A percentile compares a stretch with the other conserved stretches of the same genome.
Evolutionary conservation across 2,329 filamentous ascomycete species (phyloP).

Genomic region (Onygena corvina): DNA sequence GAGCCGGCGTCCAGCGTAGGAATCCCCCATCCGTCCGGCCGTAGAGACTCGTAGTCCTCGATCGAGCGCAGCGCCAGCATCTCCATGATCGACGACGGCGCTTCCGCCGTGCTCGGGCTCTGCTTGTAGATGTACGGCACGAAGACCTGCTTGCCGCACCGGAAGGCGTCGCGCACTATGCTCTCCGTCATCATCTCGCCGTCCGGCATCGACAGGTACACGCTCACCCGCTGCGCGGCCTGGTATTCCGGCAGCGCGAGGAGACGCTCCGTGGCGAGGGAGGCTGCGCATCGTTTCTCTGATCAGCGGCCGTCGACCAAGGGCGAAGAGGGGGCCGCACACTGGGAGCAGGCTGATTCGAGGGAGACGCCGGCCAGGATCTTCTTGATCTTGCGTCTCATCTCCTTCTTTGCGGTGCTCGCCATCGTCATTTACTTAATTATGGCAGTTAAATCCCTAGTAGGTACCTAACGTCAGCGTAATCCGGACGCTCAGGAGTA

Average conservation of each 20-base stretch:
- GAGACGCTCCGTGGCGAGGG: slow-evolving; percentile 52
- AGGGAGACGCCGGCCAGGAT: slow-evolving; percentile 49
- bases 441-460: too few species aligned
- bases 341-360: slow-evolving; percentile 56
- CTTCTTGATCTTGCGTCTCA: slow-evolving; percentile 58
- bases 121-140: slow-evolving; percentile 73
- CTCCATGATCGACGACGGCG: slow-evolving; percentile 68
- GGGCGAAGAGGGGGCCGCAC: slow-evolving; percentile 39
- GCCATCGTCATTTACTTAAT: slow-evolving; percentile 20
- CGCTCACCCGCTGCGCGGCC: slow-evolving; percentile 60
- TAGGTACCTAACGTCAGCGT: too few species aligned
- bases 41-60: slow-evolving; percentile 64
- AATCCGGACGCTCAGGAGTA: not conserved
- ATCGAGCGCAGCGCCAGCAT: slow-evolving; percentile 71
- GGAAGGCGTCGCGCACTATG: slow-evolving; percentile 71
- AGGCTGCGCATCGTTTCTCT: slow-evolving; percentile 44
- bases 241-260: slow-evolving; percentile 60
- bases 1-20: slow-evolving; percentile 63
- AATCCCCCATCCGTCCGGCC: slow-evolving; percentile 82
- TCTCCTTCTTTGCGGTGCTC: slow-evolving; percentile 59
- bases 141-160: slow-evolving; percentile 69
- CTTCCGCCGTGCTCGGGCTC: slow-evolving; percentile 21
- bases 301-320: slow-evolving; percentile 5
- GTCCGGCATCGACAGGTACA: slow-evolving; percentile 87
- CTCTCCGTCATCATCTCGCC: slow-evolving; percentile 74